phyloP scores from a whole-genome alignment of 2,329 filamentous ascomycete genomes.

The Xylaria hypoxylon region DNA sequence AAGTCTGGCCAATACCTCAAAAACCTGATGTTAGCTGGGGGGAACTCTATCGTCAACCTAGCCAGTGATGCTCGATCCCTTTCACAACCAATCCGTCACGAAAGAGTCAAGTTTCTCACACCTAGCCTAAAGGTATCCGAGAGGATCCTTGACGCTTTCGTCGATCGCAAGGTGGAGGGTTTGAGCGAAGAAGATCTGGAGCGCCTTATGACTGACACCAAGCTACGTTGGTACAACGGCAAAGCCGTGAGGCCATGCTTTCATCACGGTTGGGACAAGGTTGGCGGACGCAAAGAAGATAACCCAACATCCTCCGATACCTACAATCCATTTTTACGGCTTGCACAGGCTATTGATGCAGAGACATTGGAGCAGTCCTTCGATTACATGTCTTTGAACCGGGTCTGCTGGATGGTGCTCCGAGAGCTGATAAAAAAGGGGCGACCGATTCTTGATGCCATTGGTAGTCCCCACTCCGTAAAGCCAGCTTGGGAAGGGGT shows the following conservation, averaged over 20 bases:
- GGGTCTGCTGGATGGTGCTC: slow-evolving; percentile 29
- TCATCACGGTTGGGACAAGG: slow-evolving; percentile 19
- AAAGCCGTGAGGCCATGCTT: slow-evolving; percentile 20
- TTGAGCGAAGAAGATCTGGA: slow-evolving; percentile 12
- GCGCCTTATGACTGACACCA: slow-evolving; percentile 14
- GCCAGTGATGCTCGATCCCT: not conserved
- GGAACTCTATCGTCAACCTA: not conserved
- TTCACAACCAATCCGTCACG: too few relatives aligned
- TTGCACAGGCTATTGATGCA: slow-evolving; percentile 18
- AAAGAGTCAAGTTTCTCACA: not conserved
- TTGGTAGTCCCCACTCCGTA: not conserved
- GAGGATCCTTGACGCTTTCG: slow-evolving; percentile 1
- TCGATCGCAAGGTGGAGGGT: not conserved
- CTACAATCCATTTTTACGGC: slow-evolving; percentile 18
- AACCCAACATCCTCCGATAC: not conserved
- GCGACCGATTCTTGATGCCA: slow-evolving; percentile 14
- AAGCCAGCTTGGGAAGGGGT: not conserved
- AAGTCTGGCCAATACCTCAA: slow-evolving; percentile 8
- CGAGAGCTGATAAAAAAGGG: slow-evolving; percentile 13
- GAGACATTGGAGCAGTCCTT: slow-evolving; percentile 22
- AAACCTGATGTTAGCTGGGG: slow-evolving; percentile 1
- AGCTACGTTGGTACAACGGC: slow-evolving; percentile 25
- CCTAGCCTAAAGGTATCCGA: not conserved
- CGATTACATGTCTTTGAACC: slow-evolving; percentile 16
- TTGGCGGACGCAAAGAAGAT: slow-evolving; percentile 11